phyloP scores from a whole-genome alignment of 192 early-diverging fungal genomes.

The Pecoramyces ruminantium region DNA sequence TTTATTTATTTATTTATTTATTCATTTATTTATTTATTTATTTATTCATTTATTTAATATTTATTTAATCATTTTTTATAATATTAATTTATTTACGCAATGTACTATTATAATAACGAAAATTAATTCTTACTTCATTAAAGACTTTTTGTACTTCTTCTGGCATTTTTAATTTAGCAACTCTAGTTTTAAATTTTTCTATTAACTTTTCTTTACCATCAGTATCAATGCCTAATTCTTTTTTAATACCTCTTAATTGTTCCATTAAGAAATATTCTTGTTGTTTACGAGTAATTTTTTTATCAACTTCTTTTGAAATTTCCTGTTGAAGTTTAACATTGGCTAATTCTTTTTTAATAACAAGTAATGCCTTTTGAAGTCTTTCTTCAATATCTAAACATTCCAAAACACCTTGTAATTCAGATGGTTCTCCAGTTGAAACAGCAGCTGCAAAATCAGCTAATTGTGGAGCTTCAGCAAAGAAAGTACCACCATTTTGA shows the following conservation, averaged over 20 bases:
- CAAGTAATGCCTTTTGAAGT: constrained; percentile 76
- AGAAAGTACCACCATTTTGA: constrained; percentile 87
- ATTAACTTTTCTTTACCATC: constrained; percentile 98
- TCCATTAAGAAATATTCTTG: constrained; percentile 99
- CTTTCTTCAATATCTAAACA: constrained; percentile 75
- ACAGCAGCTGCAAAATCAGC: constrained; percentile 97
- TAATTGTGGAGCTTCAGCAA: constrained; percentile 83
- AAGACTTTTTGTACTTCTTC: constrained; percentile 83
- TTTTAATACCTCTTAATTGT: constrained; percentile 98
- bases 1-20: not conserved
- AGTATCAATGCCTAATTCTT: constrained; percentile 89
- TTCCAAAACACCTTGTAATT: constrained; percentile 85
- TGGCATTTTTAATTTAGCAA: constrained; percentile 71
- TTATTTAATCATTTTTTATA: not conserved
- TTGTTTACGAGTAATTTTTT: constrained; percentile 90
- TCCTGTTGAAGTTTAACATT: constrained; percentile 96
- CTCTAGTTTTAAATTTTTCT: constrained; percentile 81
- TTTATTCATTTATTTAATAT: not conserved
- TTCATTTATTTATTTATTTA: not conserved
- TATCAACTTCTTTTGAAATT: constrained; percentile 93
- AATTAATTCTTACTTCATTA: constrained; percentile 53
- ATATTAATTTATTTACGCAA: too few species aligned
- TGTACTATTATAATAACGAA: not conserved
- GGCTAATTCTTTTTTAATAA: constrained; percentile 92
- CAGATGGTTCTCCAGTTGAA: constrained; percentile 75